Evolutionary conservation across 2,329 filamentous ascomycete species (phyloP).

Genomic region (Cordyceps javanica): DNA sequence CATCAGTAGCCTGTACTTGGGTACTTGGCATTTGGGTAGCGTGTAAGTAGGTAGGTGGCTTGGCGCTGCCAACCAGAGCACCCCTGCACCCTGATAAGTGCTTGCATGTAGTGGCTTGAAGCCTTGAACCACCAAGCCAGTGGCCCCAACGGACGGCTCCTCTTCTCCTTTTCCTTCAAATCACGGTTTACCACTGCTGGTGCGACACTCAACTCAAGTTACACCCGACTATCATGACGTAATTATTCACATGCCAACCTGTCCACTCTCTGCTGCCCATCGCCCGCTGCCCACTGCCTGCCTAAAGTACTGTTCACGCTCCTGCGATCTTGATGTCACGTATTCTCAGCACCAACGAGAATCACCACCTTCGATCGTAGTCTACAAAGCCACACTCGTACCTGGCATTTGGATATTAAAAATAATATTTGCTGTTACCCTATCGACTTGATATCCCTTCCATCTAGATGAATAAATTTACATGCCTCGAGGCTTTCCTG

Average conservation of each 20-base stretch:
- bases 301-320: no score
- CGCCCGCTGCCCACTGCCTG: no score
- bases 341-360: no score
- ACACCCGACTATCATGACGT: constrained; percentile 1
- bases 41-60: no score
- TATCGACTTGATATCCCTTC: neutral
- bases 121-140: neutral
- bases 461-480: neutral
- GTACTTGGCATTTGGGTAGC: no score
- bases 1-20: no score
- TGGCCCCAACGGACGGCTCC: neutral
- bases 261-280: no score
- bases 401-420: neutral
- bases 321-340: no score
- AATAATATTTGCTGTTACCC: neutral
- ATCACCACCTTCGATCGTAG: no score
- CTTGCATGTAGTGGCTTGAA: neutral
- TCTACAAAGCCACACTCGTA: no score
- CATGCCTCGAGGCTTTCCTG: neutral
- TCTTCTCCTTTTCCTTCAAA: neutral
- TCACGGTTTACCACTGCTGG: neutral
- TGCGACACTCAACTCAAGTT: neutral
- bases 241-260: no score
- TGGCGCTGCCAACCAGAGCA: no score
- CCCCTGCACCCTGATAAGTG: neutral